Evolutionary conservation across 768 basidiomycete species (phyloP).

Genomic region (Cubamyces lactineus): DNA sequence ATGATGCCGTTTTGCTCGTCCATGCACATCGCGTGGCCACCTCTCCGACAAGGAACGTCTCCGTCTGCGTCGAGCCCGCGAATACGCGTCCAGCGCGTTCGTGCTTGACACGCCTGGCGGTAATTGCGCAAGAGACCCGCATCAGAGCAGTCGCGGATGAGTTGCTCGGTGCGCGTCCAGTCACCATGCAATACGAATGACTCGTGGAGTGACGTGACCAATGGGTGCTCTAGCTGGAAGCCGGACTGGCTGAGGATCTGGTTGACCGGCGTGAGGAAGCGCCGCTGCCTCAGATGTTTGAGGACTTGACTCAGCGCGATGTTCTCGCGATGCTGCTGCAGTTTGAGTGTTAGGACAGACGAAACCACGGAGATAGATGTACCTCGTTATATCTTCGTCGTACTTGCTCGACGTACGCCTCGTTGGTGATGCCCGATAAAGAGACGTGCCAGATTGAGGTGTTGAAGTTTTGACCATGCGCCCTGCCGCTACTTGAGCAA

Average conservation of each 20-base stretch:
- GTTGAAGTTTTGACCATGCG: conserved; percentile 74
- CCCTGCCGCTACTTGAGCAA: conserved; percentile 43
- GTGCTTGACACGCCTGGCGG: conserved; percentile 59
- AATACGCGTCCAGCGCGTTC: conserved; percentile 63
- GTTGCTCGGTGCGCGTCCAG: conserved; percentile 59
- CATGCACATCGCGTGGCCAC: conserved; percentile 84
- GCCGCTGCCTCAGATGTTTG: conserved; percentile 78
- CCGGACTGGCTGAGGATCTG: conserved; percentile 58
- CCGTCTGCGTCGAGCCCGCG: conserved; percentile 64
- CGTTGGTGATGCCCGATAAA: conserved; percentile 60
- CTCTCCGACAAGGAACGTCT: conserved; percentile 66
- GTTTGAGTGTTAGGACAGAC: background rate
- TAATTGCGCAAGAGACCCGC: conserved; percentile 66
- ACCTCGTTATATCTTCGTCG: conserved; percentile 65
- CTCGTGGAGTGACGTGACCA: conserved; percentile 66
- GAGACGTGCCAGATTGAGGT: conserved; percentile 80
- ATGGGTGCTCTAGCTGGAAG: conserved; percentile 68
- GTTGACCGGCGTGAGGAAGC: conserved; percentile 67
- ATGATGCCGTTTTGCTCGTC: conserved; percentile 63
- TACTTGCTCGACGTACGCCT: conserved; percentile 58
- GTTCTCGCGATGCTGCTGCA: conserved; percentile 63
- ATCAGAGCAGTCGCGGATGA: conserved; percentile 52
- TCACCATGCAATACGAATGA: conserved; percentile 67
- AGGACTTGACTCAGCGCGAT: conserved; percentile 67
- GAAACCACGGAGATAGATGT: conserved; percentile 23